phyloP scores from a whole-genome alignment of 2,329 filamentous ascomycete species.

The Trichoderma oligosporum region DNA sequence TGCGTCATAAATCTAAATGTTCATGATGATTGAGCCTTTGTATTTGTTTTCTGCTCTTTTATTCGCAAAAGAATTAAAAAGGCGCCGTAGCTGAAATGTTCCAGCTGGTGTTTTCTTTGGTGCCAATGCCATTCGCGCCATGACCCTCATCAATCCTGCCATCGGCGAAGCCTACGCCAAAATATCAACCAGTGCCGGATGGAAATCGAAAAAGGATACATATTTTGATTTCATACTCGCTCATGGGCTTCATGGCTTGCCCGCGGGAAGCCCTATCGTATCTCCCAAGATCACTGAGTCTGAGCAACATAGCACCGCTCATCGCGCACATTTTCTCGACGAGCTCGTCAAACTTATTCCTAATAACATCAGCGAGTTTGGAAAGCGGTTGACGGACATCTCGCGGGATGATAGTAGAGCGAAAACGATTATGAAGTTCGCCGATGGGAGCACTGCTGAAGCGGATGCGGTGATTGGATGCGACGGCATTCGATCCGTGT shows the following conservation, averaged over 20 bases:
- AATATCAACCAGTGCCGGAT: conserved; percentile 24
- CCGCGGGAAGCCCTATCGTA: conserved; percentile 18
- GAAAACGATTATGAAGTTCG: conserved; percentile 12
- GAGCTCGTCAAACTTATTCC: conserved; percentile 20
- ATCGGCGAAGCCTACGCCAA: conserved; percentile 41
- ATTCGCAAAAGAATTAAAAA: not conserved
- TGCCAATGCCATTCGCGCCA: conserved; percentile 52
- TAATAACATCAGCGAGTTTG: conserved; percentile 12
- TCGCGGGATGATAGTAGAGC: conserved; percentile 2
- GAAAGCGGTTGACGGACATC: conserved; percentile 15
- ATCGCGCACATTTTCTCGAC: conserved; percentile 21
- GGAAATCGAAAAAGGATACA: conserved; percentile 20
- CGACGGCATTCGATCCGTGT: conserved; percentile 24
- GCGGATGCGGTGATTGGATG: conserved; percentile 27
- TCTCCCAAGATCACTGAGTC: conserved; percentile 2
- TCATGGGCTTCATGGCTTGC: conserved; percentile 18
- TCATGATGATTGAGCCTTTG: not conserved
- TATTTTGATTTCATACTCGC: conserved; percentile 22
- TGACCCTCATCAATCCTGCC: conserved; percentile 49
- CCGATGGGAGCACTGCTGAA: conserved; percentile 19
- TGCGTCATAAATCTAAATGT: not conserved
- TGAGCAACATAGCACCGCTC: conserved; percentile 13
- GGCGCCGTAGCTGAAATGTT: not conserved
- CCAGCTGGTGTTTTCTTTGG: conserved; percentile 51
- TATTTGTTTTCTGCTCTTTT: not conserved